These are phyloP conservation scores for Exophiala xenobiotica DNA, from an alignment of 2,329 filamentous ascomycete species.

Conservation along the genomic window DNA sequence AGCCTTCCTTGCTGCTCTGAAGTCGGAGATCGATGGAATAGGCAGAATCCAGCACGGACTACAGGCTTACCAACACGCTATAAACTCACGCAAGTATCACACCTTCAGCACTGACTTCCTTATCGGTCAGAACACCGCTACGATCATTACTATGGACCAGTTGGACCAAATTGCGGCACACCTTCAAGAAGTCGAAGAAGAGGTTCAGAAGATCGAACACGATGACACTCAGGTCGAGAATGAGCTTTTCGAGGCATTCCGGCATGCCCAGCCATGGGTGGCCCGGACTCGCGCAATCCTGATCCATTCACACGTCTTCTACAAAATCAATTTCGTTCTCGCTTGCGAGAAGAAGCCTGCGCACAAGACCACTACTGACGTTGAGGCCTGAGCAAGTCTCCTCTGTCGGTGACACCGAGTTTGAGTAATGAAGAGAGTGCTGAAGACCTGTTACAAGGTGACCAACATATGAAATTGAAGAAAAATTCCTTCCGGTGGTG, in stretches of 20 bases:
- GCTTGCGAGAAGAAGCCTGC: slow-evolving; percentile 12
- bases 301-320: slow-evolving; percentile 23
- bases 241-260: slow-evolving; percentile 12
- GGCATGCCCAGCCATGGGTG: slow-evolving; percentile 18
- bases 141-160: slow-evolving; percentile 18
- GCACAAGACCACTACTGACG: not conserved
- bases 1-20: slow-evolving; percentile 12
- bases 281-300: slow-evolving; percentile 15
- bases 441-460: not conserved
- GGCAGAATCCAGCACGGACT: slow-evolving; percentile 13
- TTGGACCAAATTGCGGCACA: slow-evolving; percentile 17
- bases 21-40: slow-evolving; percentile 13
- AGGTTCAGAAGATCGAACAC: slow-evolving; percentile 11
- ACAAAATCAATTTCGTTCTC: slow-evolving; percentile 29
- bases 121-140: slow-evolving; percentile 19
- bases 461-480: not conserved
- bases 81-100: slow-evolving; percentile 22
- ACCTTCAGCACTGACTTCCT: slow-evolving; percentile 22
- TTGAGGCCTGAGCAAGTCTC: not conserved
- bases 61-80: slow-evolving; percentile 18
- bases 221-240: slow-evolving; percentile 14
- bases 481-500: too few relatives aligned
- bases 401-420: too few relatives aligned
- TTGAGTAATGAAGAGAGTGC: not conserved
- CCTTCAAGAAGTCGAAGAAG: slow-evolving; percentile 14